Percentiles rank a stretch among this genome's conserved stretches.
Conservation (phyloP, 1,139 yeast genomes). For the Candida pseudocylindracea region DNA sequence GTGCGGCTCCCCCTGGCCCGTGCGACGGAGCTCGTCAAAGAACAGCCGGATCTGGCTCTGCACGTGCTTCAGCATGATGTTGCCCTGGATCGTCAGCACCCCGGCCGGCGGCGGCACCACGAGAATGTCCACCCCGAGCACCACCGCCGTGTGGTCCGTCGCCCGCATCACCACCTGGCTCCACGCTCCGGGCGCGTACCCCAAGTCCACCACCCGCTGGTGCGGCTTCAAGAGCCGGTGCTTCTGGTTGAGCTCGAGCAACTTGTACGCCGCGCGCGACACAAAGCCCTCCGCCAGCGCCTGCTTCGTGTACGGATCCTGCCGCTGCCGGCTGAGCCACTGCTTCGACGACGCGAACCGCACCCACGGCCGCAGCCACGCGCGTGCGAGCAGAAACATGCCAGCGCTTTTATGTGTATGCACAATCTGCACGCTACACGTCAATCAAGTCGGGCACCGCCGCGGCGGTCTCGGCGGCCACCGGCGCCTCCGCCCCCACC, state of each 20-base stretch:
- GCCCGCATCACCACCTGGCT: slow-evolving; percentile 17
- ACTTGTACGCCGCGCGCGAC: slow-evolving; percentile 83
- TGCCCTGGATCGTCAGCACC: slow-evolving; percentile 17
- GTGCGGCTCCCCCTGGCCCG: not conserved
- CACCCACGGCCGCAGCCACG: too few relatives aligned
- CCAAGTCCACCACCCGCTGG: slow-evolving; percentile 53
- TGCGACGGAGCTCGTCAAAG: slow-evolving; percentile 2
- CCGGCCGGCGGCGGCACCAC: slow-evolving; percentile 17
- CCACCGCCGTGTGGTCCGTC: slow-evolving; percentile 5
- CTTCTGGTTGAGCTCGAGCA: slow-evolving; percentile 45
- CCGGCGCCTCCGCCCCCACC: too few relatives aligned
- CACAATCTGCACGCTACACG: too few relatives aligned
- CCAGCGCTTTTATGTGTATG: too few relatives aligned
- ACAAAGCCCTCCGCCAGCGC: slow-evolving; percentile 42
- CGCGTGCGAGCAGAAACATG: too few relatives aligned
- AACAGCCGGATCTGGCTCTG: slow-evolving; percentile 10
- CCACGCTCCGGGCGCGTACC: slow-evolving; percentile 29
- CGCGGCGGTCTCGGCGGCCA: too few relatives aligned
- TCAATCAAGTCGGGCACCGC: too few relatives aligned
- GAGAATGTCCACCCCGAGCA: slow-evolving; percentile 21
- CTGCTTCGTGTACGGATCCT: slow-evolving; percentile 40
- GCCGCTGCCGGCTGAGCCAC: slow-evolving; percentile 55
- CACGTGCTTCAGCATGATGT: slow-evolving; percentile 13
- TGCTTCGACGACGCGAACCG: slow-evolving; percentile 7
- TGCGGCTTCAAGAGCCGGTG: slow-evolving; percentile 28